Evolutionary conservation across 1,284 basidiomycete species (phyloP), one percentile per base, ranked within the genome.

Genomic region (Kalmanozyma brasiliensis): DNA sequence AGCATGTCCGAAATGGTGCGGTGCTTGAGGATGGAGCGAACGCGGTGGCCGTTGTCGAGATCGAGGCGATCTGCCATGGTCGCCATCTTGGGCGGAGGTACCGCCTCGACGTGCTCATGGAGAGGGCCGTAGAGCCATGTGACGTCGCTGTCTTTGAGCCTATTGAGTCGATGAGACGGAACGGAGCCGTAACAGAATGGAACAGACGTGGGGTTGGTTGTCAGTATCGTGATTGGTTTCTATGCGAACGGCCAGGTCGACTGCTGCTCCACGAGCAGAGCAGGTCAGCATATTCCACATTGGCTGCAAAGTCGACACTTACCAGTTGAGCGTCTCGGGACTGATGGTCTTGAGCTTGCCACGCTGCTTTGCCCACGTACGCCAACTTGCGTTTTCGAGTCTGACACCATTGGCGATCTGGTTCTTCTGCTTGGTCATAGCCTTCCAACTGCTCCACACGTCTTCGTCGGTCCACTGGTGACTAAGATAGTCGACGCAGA

Each of bases 311-410:
- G 19, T 22, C 2, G 20, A 16, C 0, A 68, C 92, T 81, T 81
- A 97, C 95, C 95, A 98, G 83, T 98, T 98, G 75, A 98, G 88
- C 3, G 95, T 97, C 85, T 98, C 95, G 60, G 95, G 95, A 38
- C 89, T 91, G 82, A 98, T 88, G 0, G 95, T 98, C 85, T 91
- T 93, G 59, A 98, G 87, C 72, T 94, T 93, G 78, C 96, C 97
- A 68, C 95, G 87, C 87, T 98, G 95, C 84, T 98, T 98, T 88
- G 94, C 95, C 95, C 96, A 98, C 1, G 95, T 98, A 41, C 96
- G 86, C 95, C 95, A 98, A 76, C 90, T 92, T 4, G 96, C 96
- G 81, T 98, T 98, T 86, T 98, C 96, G 61, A 98, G 87, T 48
- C 95, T 86, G 55, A 92, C 87, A 45, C 95, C 95, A 82, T 98